Evolutionary conservation across 495 filamentous ascomycete species (phyloP), one percentile per base, ranked within the genome.

Genomic region (Aspergillus baeticus): DNA sequence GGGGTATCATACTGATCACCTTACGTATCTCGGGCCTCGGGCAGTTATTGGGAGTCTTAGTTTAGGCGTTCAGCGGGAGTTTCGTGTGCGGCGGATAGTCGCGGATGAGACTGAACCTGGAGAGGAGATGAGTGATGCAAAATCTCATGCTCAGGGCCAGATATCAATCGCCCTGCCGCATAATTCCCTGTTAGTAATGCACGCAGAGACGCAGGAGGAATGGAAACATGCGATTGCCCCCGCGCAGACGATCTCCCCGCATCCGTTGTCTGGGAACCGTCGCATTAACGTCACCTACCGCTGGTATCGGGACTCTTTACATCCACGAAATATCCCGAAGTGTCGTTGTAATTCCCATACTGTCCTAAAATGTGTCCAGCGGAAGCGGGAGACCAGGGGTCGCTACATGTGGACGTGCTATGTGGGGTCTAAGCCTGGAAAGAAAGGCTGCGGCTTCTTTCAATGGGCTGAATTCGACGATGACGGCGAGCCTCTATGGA

Each of bases 341-440:
- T 88, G 86, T 64, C 79, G 77, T 42, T 96, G 92, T 63, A 79
- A 80, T 1, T 72, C 90, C 35, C 84, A 89, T 7, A 76, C 83
- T 2, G 84, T 96, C 13, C 73, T 98, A 57, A 77, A 90, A 22
- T 92, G 90, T 55, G 88, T 91, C 34, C 88, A 90, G 69, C 83
- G 79, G 51, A 90, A 86, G 66, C 84, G 80, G 36, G 85, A 87
- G 60, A 92, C 84, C 50, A 74, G 81, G 45, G 91, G 91, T 0
- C 78, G 81, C 51, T 97, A 96, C 67, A 93, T 96, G 77, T 98
- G 93, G 93, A 91, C 89, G 85, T 98, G 94, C 58, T 84, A 92
- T 71, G 84, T 82, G 6, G 86, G 87, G 3, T 90, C 85, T 62
- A 79, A 84, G 13, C 89, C 89, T 0, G 90, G 87, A 1, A 87